Evolutionary conservation across 768 basidiomycete species (phyloP).

Genomic region (Russula sp.): DNA sequence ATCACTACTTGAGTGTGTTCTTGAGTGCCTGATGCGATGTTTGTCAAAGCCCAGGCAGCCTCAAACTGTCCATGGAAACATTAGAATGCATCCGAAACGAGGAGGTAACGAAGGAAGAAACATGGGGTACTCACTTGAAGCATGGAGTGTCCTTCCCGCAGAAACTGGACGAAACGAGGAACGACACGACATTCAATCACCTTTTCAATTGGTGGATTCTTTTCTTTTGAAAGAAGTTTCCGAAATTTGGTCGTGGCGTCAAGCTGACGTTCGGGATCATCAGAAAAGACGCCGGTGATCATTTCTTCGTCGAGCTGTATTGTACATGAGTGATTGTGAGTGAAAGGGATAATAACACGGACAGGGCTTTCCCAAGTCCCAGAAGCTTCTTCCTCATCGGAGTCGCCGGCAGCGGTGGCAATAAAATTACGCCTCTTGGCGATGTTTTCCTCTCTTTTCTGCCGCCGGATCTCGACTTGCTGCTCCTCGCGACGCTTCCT

Average conservation of each 20-base stretch:
- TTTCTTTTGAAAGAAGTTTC: slow-evolving; percentile 97
- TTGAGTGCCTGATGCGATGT: slow-evolving; percentile 96
- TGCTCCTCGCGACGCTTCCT: slow-evolving; percentile 96
- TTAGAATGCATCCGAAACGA: slow-evolving; percentile 6
- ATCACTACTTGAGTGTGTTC: slow-evolving; percentile 99
- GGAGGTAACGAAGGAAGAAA: not conserved
- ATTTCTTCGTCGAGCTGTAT: slow-evolving; percentile 80
- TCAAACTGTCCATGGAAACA: slow-evolving; percentile 59
- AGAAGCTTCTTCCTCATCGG: slow-evolving; percentile 83
- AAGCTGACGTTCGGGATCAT: slow-evolving; percentile 85
- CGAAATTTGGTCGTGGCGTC: slow-evolving; percentile 98
- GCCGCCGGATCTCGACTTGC: slow-evolving; percentile 97
- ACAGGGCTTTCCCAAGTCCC: slow-evolving; percentile 75
- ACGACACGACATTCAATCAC: slow-evolving; percentile 98
- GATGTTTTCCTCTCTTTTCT: slow-evolving; percentile 98
- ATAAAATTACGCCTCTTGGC: slow-evolving; percentile 95
- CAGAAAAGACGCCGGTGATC: slow-evolving; percentile 89
- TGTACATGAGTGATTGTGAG: slow-evolving; percentile 12
- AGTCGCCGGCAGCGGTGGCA: slow-evolving; percentile 66
- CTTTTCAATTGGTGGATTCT: slow-evolving; percentile 97
- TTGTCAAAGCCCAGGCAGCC: slow-evolving; percentile 96
- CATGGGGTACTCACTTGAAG: slow-evolving; percentile 56
- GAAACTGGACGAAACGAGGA: slow-evolving; percentile 93
- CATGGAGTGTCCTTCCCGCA: slow-evolving; percentile 74
- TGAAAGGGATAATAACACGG: slow-evolving; percentile 29